phyloP scores from a whole-genome alignment of 495 filamentous ascomycete species.

The Podospora didyma region DNA sequence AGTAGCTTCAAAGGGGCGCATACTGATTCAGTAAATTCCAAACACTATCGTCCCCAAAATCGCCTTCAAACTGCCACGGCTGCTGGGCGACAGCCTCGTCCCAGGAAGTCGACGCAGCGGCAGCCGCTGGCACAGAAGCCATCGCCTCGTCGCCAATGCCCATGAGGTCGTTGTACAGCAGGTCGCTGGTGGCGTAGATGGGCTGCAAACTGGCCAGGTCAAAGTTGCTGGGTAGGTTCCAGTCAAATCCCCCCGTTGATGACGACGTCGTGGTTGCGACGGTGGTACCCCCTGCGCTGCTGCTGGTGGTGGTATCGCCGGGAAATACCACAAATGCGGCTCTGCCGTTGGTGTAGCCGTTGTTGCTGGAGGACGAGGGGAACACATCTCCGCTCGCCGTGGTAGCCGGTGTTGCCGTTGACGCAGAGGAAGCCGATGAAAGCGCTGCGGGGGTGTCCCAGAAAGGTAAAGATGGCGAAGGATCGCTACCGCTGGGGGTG shows the following conservation, averaged over 20 bases:
- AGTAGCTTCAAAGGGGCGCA: slow-evolving; percentile 13
- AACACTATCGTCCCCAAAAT: slow-evolving; percentile 50
- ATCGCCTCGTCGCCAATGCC: slow-evolving; percentile 23
- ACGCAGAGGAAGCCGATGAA: neutral
- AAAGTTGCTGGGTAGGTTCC: slow-evolving; percentile 33
- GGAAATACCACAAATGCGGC: neutral
- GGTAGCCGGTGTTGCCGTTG: neutral
- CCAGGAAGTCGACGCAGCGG: neutral
- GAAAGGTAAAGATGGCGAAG: neutral
- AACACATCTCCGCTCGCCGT: neutral
- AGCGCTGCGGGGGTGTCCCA: neutral
- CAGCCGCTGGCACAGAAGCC: neutral
- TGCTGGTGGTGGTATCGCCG: neutral
- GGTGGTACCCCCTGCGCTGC: neutral
- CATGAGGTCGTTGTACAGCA: slow-evolving; percentile 48
- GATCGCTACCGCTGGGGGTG: neutral
- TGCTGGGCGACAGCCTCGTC: slow-evolving; percentile 10
- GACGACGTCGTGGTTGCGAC: neutral
- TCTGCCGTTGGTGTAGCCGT: neutral
- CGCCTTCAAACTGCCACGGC: slow-evolving; percentile 38
- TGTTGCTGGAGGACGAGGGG: neutral
- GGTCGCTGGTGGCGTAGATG: slow-evolving; percentile 51
- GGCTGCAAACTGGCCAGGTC: slow-evolving; percentile 47
- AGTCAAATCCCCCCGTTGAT: slow-evolving; percentile 9
- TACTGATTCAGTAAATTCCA: slow-evolving; percentile 52